Evolutionary conservation across 257 asterid genomes (phyloP).

Genomic region (Nicotiana paniculata): DNA sequence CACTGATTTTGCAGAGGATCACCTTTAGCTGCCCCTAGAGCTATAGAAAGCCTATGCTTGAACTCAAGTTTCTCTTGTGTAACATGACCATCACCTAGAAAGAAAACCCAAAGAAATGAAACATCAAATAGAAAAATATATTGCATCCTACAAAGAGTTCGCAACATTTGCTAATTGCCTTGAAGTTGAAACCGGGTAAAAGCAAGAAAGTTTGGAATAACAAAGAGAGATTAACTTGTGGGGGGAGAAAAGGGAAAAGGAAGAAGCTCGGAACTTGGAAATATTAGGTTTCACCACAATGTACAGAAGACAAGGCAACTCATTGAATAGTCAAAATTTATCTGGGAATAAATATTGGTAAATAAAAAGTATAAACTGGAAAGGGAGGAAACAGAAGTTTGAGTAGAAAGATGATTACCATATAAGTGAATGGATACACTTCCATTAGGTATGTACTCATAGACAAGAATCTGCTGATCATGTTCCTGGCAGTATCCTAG

Average conservation of each 20-base stretch:
- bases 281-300: background rate
- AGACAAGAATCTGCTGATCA: constrained; percentile 78
- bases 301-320: background rate
- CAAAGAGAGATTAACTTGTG: background rate
- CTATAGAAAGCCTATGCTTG: constrained; percentile 92
- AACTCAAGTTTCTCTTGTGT: constrained; percentile 83
- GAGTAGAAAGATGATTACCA: constrained; percentile 43
- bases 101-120: constrained; percentile 2
- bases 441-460: constrained; percentile 88
- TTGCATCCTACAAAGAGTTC: background rate
- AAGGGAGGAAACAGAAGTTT: background rate
- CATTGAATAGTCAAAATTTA: background rate
- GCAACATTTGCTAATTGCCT: background rate
- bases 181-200: background rate
- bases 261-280: background rate
- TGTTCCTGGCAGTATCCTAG: constrained; percentile 91
- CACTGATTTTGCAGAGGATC: constrained; percentile 96
- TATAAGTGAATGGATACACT: constrained; percentile 85
- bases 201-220: background rate
- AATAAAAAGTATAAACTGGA: constrained; percentile 1
- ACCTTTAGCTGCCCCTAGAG: constrained; percentile 99
- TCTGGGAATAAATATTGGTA: constrained; percentile 3
- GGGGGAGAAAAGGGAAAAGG: background rate
- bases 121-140: background rate
- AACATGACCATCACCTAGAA: constrained; percentile 79